Conservation (phyloP, 2,329 filamentous ascomycete genomes). For the Botrytis deweyae region DNA sequence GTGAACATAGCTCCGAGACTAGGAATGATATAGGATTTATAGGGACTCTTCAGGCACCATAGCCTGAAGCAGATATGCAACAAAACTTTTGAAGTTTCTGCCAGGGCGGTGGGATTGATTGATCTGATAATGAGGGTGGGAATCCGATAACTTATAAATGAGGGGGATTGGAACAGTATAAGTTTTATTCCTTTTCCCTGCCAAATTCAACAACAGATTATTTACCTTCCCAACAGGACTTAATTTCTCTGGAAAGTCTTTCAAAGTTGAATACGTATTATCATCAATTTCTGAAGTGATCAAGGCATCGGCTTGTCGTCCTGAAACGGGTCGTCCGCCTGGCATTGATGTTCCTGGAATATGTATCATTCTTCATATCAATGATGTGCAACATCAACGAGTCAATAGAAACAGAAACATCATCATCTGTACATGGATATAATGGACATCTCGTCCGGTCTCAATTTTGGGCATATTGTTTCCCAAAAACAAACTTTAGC, state of each 20-base stretch:
- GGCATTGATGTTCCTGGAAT: not conserved
- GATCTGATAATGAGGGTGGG: not conserved
- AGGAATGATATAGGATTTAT: not conserved
- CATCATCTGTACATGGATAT: not conserved
- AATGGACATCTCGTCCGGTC: not conserved
- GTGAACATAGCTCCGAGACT: not conserved
- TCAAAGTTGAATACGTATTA: not conserved
- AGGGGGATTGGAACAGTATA: not conserved
- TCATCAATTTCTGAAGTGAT: too few species aligned
- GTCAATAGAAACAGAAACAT: not conserved
- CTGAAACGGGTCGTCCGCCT: not conserved
- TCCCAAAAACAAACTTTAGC: not conserved
- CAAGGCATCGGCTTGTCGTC: not conserved
- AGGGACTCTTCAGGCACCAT: not conserved
- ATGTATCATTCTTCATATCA: not conserved
- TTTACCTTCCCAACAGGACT: not conserved
- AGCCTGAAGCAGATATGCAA: slow-evolving; percentile 15
- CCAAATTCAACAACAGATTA: not conserved
- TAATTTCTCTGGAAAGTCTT: too few species aligned
- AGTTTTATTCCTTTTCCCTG: not conserved
- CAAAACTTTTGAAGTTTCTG: slow-evolving; percentile 1
- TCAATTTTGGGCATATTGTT: not conserved
- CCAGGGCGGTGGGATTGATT: slow-evolving; percentile 1
- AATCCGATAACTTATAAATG: not conserved
- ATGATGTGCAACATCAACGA: not conserved